A percentile compares a stretch with the other conserved stretches of the same genome.
Conservation (phyloP, 1,284 basidiomycete genomes). For the Baeospora myosura region DNA sequence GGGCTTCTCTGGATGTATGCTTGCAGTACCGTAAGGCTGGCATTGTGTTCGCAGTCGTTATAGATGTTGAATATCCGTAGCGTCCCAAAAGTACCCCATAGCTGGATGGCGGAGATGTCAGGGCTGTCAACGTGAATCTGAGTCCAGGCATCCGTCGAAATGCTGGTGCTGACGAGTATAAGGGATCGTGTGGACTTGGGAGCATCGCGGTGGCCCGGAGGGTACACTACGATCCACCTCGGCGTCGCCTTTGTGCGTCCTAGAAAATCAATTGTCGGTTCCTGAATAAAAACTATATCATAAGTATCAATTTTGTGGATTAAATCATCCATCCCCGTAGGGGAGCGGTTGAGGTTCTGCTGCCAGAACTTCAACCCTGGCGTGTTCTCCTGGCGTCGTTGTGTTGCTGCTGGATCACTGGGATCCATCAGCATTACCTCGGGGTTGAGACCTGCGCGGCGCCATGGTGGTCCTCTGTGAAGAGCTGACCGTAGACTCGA, state of each 20-base stretch:
- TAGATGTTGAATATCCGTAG: slow-evolving; percentile 23
- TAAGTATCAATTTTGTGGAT: too few species aligned
- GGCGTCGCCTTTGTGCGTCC: not conserved
- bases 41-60: slow-evolving; percentile 15
- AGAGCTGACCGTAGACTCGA: too few species aligned
- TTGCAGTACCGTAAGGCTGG: slow-evolving; percentile 7
- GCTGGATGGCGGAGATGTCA: slow-evolving; percentile 20
- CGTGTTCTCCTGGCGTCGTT: too few species aligned
- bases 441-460: too few species aligned
- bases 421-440: too few species aligned
- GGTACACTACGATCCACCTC: not conserved
- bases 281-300: too few species aligned
- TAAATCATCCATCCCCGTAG: too few species aligned
- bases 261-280: not conserved
- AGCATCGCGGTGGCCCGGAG: not conserved
- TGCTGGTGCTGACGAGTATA: not conserved
- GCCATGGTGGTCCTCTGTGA: too few species aligned
- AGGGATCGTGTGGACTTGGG: not conserved
- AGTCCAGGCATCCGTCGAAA: not conserved
- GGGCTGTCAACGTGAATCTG: not conserved
- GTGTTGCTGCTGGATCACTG: too few species aligned
- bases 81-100: slow-evolving; percentile 8
- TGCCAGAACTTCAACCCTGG: too few species aligned
- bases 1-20: not conserved
- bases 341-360: too few species aligned